These are phyloP conservation scores for Penicillium sclerotiorum DNA, from an alignment of 2,329 filamentous ascomycete species.

Conservation along the genomic window DNA sequence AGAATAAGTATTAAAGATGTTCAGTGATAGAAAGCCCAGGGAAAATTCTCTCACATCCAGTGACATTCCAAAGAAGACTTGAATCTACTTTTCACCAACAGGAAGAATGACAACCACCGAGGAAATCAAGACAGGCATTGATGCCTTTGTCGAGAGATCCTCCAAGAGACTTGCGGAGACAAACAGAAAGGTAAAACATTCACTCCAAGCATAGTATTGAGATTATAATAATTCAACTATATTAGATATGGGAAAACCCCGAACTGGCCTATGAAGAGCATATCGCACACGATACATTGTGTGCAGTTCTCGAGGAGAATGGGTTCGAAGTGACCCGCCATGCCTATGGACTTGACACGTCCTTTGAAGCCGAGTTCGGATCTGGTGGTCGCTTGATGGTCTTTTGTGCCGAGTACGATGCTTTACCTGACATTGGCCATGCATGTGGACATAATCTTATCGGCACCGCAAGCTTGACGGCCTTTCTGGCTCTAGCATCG, in stretches of 20 bases:
- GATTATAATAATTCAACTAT: too few relatives aligned
- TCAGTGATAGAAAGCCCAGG: too few relatives aligned
- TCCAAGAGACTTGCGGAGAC: too few relatives aligned
- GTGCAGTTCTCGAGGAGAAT: slow-evolving; percentile 41
- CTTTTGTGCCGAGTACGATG: slow-evolving; percentile 42
- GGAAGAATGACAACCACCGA: too few relatives aligned
- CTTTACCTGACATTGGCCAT: slow-evolving; percentile 34
- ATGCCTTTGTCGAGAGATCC: too few relatives aligned
- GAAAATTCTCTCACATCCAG: too few relatives aligned
- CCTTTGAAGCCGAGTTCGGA: slow-evolving; percentile 50
- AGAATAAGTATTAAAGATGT: too few relatives aligned
- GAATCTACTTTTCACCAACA: too few relatives aligned
- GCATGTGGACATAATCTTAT: slow-evolving; percentile 38
- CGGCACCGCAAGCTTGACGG: slow-evolving; percentile 25
- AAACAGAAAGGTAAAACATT: too few relatives aligned
- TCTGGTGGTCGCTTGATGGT: slow-evolving; percentile 27
- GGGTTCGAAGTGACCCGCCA: slow-evolving; percentile 48
- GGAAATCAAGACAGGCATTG: too few relatives aligned
- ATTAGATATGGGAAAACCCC: slow-evolving; percentile 37
- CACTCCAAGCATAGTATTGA: too few relatives aligned
- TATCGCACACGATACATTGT: slow-evolving; percentile 53
- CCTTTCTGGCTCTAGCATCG: slow-evolving; percentile 46
- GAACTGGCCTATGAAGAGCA: slow-evolving; percentile 54
- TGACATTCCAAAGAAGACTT: too few relatives aligned
- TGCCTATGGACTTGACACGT: slow-evolving; percentile 52